Conservation (phyloP, 2,329 filamentous ascomycete species). For the Pseudogymnoascus sp. region DNA sequence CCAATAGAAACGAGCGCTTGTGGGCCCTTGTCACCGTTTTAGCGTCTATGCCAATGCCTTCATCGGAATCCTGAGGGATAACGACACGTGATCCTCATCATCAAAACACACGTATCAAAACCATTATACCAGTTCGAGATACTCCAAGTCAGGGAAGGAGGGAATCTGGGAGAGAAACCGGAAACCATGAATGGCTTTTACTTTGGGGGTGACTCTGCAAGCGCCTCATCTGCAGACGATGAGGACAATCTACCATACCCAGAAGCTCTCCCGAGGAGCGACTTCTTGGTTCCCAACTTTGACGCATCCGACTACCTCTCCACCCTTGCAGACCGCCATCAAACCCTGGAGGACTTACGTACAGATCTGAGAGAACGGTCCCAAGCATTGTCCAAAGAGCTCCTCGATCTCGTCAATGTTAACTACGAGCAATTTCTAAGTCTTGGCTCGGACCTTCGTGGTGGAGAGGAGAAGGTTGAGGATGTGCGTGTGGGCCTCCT, state of each 20-base stretch:
- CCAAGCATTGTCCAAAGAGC: slow-evolving; percentile 71
- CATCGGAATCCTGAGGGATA: slow-evolving; percentile 1
- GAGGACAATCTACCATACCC: slow-evolving; percentile 80
- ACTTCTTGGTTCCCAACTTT: slow-evolving; percentile 75
- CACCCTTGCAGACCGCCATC: slow-evolving; percentile 76
- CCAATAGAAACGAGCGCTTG: slow-evolving; percentile 1
- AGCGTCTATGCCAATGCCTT: background rate
- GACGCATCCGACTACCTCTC: slow-evolving; percentile 77
- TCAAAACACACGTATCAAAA: background rate
- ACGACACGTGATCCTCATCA: slow-evolving; percentile 8
- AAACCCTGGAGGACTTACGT: slow-evolving; percentile 90
- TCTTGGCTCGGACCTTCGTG: slow-evolving; percentile 71
- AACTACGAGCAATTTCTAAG: slow-evolving; percentile 91
- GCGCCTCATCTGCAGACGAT: slow-evolving; percentile 39
- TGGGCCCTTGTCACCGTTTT: slow-evolving; percentile 1
- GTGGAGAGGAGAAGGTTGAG: slow-evolving; percentile 86
- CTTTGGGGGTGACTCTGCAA: slow-evolving; percentile 28
- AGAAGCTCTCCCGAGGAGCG: slow-evolving; percentile 68
- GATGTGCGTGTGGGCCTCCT: slow-evolving; percentile 81
- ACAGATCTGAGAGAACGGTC: slow-evolving; percentile 76
- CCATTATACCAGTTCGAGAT: background rate
- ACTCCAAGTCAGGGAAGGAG: background rate
- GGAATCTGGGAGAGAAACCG: background rate
- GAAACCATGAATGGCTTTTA: slow-evolving; percentile 42
- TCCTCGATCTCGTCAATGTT: slow-evolving; percentile 88